A percentile compares a stretch with the other conserved stretches of the same genome.
phyloP scores from a whole-genome alignment of 805 yeast species.

The Lipomyces sp. region DNA sequence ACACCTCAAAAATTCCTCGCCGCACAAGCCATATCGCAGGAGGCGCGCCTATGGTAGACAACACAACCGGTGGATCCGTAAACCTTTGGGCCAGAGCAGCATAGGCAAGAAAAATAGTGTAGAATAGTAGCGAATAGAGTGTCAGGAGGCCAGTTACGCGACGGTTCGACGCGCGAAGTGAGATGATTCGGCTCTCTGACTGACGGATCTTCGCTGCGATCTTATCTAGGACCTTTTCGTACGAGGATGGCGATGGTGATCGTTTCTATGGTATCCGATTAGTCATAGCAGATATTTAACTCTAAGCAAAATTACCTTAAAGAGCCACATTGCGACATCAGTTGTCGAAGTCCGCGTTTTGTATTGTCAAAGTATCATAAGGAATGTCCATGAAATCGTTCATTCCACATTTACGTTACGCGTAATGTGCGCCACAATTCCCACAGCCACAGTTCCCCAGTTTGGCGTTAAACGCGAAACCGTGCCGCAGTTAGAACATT shows the following conservation, averaged over 20 bases:
- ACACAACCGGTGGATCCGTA: constrained; percentile 17
- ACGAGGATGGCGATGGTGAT: constrained; percentile 38
- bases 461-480: background rate
- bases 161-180: constrained; percentile 35
- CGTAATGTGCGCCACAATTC: background rate
- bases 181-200: constrained; percentile 34
- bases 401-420: background rate
- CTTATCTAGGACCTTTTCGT: constrained; percentile 46
- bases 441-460: background rate
- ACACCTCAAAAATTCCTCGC: constrained; percentile 13
- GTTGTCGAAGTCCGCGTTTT: background rate
- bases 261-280: constrained; percentile 4
- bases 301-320: constrained; percentile 11
- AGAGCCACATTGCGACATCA: constrained; percentile 19
- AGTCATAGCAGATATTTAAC: background rate
- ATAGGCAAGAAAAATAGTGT: constrained; percentile 39
- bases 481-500: background rate
- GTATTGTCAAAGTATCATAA: background rate
- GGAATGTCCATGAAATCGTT: background rate
- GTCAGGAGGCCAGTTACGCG: constrained; percentile 43
- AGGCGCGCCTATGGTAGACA: constrained; percentile 33
- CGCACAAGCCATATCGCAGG: constrained; percentile 24
- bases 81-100: constrained; percentile 28
- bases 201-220: constrained; percentile 42
- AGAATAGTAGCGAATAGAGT: constrained; percentile 43